Conservation (phyloP, 1,284 basidiomycete species). For the Trametes hirsuta region DNA sequence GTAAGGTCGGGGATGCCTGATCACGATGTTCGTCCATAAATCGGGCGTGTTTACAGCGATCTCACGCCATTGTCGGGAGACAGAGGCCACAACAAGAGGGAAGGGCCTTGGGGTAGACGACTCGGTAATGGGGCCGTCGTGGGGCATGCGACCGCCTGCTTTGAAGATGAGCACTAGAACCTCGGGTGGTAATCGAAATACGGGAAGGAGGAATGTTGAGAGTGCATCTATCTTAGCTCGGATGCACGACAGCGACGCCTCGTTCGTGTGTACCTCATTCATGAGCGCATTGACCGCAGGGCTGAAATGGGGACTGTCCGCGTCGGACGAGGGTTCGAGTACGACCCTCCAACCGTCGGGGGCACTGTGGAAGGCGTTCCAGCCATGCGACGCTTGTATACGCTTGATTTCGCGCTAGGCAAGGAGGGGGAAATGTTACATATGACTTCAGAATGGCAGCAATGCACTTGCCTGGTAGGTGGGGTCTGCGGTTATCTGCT, state of each 20-base stretch:
- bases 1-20: conserved; percentile 25
- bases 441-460: neutral
- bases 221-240: conserved; percentile 26
- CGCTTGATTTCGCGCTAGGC: conserved; percentile 24
- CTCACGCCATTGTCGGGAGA: conserved; percentile 34
- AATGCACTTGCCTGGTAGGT: conserved; percentile 23
- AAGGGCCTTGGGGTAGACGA: conserved; percentile 23
- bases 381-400: conserved; percentile 18
- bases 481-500: conserved; percentile 23
- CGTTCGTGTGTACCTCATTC: conserved; percentile 26
- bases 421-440: neutral
- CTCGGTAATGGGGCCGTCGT: conserved; percentile 24
- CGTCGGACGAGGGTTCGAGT: conserved; percentile 15
- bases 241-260: conserved; percentile 24
- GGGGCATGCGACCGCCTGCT: conserved; percentile 22
- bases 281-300: conserved; percentile 22
- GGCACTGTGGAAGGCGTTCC: conserved; percentile 17
- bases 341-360: conserved; percentile 25
- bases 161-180: conserved; percentile 25
- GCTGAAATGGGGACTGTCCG: conserved; percentile 20
- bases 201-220: conserved; percentile 21
- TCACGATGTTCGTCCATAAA: conserved; percentile 33
- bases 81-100: conserved; percentile 30
- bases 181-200: conserved; percentile 21
- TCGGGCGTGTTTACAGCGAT: conserved; percentile 30